These are phyloP conservation scores for Xerocomus nothofagi DNA, from an alignment of 1,284 basidiomycete species.

Conservation along the genomic window DNA sequence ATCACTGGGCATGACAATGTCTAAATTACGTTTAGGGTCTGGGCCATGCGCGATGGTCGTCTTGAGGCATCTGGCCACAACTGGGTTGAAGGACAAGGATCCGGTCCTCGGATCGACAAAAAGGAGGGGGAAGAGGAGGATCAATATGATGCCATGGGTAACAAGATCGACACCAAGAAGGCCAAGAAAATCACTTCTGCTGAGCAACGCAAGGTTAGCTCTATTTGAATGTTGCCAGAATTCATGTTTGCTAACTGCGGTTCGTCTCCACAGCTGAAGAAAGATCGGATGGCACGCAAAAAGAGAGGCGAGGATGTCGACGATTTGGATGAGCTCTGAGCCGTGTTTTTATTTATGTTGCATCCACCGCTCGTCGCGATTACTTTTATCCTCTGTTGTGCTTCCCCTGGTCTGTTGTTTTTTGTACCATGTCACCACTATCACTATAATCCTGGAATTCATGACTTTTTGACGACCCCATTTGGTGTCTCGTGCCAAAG, in stretches of 20 bases:
- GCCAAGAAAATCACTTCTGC: constrained; percentile 78
- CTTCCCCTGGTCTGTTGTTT: constrained; percentile 18
- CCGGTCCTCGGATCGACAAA: constrained; percentile 91
- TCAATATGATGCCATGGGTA: constrained; percentile 92
- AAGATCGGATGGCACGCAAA: constrained; percentile 90
- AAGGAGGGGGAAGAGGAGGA: constrained; percentile 84
- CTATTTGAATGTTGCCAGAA: constrained; percentile 18
- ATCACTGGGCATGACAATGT: constrained; percentile 7
- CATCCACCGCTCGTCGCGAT: constrained; percentile 2
- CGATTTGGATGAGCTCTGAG: constrained; percentile 68
- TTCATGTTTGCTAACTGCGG: constrained; percentile 11
- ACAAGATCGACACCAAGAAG: constrained; percentile 89
- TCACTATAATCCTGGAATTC: constrained; percentile 20
- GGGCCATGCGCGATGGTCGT: constrained; percentile 92
- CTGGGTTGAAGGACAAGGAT: constrained; percentile 97
- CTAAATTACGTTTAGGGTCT: constrained; percentile 52
- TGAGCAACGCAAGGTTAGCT: constrained; percentile 71
- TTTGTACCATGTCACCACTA: constrained; percentile 18
- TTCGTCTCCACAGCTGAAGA: constrained; percentile 60
- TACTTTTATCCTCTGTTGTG: constrained; percentile 24
- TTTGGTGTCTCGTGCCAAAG: too few relatives aligned
- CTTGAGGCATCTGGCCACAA: constrained; percentile 96
- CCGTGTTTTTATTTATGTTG: constrained; percentile 8
- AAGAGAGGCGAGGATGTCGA: constrained; percentile 79
- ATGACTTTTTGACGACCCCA: constrained; percentile 1